phyloP scores from a whole-genome alignment of 192 early-diverging fungal species.

The Pilobolus umbonatus region DNA sequence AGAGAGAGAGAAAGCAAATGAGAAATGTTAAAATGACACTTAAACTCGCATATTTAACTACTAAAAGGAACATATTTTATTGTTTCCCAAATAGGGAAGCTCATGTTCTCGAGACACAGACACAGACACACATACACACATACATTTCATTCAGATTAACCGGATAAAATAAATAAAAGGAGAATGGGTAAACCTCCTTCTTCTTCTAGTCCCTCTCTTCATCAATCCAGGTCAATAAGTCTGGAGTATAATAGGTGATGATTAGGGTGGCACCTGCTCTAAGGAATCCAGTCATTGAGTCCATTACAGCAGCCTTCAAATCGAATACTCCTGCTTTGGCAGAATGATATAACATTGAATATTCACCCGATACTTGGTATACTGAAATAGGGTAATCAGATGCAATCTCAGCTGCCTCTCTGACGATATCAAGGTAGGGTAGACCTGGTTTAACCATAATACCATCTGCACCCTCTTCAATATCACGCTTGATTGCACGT shows the following conservation, averaged over 20 bases:
- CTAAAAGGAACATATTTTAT: too few species aligned
- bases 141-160: too few species aligned
- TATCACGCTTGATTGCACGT: constrained; percentile 83
- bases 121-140: too few species aligned
- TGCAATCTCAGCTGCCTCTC: constrained; percentile 71
- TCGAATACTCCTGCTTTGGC: constrained; percentile 81
- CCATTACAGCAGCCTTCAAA: constrained; percentile 78
- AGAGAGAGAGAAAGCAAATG: too few species aligned
- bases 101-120: too few species aligned
- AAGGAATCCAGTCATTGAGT: constrained; percentile 74
- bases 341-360: constrained; percentile 80
- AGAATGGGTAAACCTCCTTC: too few species aligned
- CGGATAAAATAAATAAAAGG: too few species aligned
- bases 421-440: constrained; percentile 93
- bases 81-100: too few species aligned
- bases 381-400: constrained; percentile 91
- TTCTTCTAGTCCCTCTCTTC: constrained; percentile 22
- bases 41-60: too few species aligned
- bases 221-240: constrained; percentile 88
- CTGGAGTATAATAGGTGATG: constrained; percentile 95
- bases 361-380: constrained; percentile 93
- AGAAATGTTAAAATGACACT: too few species aligned
- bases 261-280: constrained; percentile 91
- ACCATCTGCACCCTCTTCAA: constrained; percentile 91
- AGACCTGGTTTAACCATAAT: constrained; percentile 97